Conservation (phyloP, 2,329 filamentous ascomycete genomes). For the Beauveria australis region DNA sequence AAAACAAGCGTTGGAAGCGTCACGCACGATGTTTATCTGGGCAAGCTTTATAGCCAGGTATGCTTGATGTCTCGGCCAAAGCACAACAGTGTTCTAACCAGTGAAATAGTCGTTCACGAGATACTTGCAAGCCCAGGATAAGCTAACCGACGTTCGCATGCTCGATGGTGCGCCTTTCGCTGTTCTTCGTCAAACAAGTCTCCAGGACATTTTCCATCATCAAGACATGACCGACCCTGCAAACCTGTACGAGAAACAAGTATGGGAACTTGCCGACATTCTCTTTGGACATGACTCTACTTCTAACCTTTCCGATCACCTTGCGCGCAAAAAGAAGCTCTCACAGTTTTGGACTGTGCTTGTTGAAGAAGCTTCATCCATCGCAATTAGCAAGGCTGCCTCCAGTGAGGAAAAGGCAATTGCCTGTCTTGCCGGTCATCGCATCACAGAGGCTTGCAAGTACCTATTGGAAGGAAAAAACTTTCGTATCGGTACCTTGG, state of each 20-base stretch:
- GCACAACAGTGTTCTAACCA: slow-evolving; percentile 11
- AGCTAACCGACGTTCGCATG: slow-evolving; percentile 44
- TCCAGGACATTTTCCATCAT: slow-evolving; percentile 33
- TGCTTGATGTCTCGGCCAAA: slow-evolving; percentile 9
- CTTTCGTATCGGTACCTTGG: slow-evolving; percentile 74
- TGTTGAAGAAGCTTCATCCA: slow-evolving; percentile 51
- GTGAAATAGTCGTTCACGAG: slow-evolving; percentile 44
- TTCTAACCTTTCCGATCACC: slow-evolving; percentile 29
- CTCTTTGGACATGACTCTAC: slow-evolving; percentile 65
- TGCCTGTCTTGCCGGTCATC: slow-evolving; percentile 68
- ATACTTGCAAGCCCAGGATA: slow-evolving; percentile 47
- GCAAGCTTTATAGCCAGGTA: slow-evolving; percentile 52
- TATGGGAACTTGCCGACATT: slow-evolving; percentile 82
- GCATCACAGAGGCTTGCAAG: slow-evolving; percentile 75
- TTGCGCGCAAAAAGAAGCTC: slow-evolving; percentile 54
- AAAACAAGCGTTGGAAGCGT: slow-evolving; percentile 50
- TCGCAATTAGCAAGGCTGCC: slow-evolving; percentile 47
- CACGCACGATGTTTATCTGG: slow-evolving; percentile 55
- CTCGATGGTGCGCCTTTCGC: slow-evolving; percentile 54
- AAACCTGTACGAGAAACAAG: slow-evolving; percentile 57
- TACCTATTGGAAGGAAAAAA: slow-evolving; percentile 67
- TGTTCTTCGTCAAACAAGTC: slow-evolving; percentile 29
- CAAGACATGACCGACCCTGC: slow-evolving; percentile 35
- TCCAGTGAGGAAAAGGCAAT: slow-evolving; percentile 78
- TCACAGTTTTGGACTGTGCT: slow-evolving; percentile 58